Conservation (phyloP, 73 alveolate species). For the Paraurostyla sp. region DNA sequence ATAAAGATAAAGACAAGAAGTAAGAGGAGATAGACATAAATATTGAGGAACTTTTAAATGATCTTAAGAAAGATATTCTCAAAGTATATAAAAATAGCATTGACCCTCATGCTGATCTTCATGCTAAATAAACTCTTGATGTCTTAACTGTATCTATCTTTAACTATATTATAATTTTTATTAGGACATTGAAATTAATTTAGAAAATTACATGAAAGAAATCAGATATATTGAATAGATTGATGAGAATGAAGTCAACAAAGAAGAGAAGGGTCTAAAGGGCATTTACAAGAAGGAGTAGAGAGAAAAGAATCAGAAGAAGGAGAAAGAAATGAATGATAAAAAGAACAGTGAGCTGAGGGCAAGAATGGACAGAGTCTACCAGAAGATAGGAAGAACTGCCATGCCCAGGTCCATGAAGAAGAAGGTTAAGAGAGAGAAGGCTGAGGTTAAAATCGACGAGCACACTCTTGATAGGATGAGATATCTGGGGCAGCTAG, state of each 20-base stretch:
- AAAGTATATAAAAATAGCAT: constrained; percentile 44
- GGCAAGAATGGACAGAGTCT: constrained; percentile 43
- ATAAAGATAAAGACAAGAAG: constrained; percentile 55
- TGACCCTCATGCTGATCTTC: constrained; percentile 50
- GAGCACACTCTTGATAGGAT: constrained; percentile 61
- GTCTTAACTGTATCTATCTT: constrained; percentile 12
- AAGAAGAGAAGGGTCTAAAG: constrained; percentile 43
- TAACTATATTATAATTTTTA: background rate
- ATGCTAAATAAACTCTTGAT: constrained; percentile 46
- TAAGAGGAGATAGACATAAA: constrained; percentile 69
- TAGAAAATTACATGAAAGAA: constrained; percentile 60
- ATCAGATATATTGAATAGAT: constrained; percentile 55
- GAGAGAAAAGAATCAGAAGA: constrained; percentile 6
- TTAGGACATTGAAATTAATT: constrained; percentile 50
- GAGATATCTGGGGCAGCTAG: constrained; percentile 64
- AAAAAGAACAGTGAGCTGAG: constrained; percentile 44
- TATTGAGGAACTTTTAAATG: constrained; percentile 66
- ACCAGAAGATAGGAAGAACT: constrained; percentile 25
- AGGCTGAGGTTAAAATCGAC: constrained; percentile 47
- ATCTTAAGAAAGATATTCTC: constrained; percentile 51
- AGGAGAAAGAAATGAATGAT: constrained; percentile 19
- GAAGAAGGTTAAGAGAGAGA: constrained; percentile 48
- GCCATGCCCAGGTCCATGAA: constrained; percentile 54
- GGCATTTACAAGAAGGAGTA: constrained; percentile 26
- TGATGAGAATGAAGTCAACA: constrained; percentile 65